Conservation (phyloP, 768 basidiomycete species). For the Scleroderma bovista region DNA sequence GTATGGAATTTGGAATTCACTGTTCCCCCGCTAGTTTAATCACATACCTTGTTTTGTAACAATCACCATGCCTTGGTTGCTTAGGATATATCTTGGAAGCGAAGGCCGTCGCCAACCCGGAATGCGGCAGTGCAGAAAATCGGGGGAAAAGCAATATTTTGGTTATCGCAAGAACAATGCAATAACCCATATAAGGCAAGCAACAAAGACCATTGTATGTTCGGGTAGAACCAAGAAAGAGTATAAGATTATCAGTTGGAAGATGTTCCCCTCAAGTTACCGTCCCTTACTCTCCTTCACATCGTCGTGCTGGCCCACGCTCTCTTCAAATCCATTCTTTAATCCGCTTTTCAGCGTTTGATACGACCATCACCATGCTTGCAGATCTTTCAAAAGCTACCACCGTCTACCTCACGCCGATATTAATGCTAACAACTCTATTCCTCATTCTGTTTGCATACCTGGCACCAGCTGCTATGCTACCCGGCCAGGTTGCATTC, state of each 20-base stretch:
- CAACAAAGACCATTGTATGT: slow-evolving; percentile 1
- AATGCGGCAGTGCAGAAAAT: not conserved
- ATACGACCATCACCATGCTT: slow-evolving; percentile 45
- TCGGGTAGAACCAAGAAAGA: not conserved
- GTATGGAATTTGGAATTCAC: too few species aligned
- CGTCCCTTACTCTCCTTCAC: not conserved
- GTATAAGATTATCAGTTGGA: too few species aligned
- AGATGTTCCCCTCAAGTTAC: not conserved
- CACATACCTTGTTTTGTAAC: too few species aligned
- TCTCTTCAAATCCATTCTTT: slow-evolving; percentile 1
- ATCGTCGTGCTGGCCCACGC: slow-evolving; percentile 18
- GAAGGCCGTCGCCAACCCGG: not conserved
- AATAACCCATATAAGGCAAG: slow-evolving; percentile 1
- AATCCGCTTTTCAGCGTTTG: not conserved
- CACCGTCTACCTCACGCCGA: slow-evolving; percentile 61
- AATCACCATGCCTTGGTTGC: too few species aligned
- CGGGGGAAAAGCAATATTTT: not conserved
- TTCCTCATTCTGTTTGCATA: slow-evolving; percentile 63
- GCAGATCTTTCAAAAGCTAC: slow-evolving; percentile 62
- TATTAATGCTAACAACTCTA: slow-evolving; percentile 60
- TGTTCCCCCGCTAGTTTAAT: too few species aligned
- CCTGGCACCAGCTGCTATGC: slow-evolving; percentile 57
- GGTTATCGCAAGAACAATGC: slow-evolving; percentile 1
- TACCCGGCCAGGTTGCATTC: slow-evolving; percentile 59
- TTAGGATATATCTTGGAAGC: too few species aligned